Evolutionary conservation across 2,329 filamentous ascomycete species (phyloP).

Genomic region (Microdochium trichocladiopsis): DNA sequence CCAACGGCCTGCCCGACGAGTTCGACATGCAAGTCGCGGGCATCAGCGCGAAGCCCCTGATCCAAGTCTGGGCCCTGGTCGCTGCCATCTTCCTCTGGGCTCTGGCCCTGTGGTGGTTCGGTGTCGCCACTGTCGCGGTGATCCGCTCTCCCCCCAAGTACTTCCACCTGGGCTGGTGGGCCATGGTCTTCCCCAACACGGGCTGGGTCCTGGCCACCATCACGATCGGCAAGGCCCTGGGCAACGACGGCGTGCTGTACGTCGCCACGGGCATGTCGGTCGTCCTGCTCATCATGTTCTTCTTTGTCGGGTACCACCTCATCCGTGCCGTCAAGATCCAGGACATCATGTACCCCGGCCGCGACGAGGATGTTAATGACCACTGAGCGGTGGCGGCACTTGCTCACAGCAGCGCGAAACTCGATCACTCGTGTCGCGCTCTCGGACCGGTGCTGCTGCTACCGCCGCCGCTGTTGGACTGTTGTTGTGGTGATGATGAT

Average conservation of each 20-base stretch:
- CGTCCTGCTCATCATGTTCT: constrained; percentile 30
- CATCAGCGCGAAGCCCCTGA: constrained; percentile 32
- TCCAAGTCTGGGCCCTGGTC: constrained; percentile 39
- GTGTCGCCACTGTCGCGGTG: constrained; percentile 39
- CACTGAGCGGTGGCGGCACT: constrained; percentile 17
- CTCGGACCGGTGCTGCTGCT: no score
- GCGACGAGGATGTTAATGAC: constrained; percentile 46
- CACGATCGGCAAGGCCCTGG: constrained; percentile 40
- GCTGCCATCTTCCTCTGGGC: constrained; percentile 57
- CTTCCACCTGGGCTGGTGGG: constrained; percentile 59
- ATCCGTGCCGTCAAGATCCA: constrained; percentile 39
- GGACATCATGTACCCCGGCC: constrained; percentile 48
- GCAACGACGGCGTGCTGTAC: constrained; percentile 36
- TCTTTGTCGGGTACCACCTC: constrained; percentile 35
- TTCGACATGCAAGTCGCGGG: constrained; percentile 36
- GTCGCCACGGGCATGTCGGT: constrained; percentile 43
- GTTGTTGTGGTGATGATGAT: neutral
- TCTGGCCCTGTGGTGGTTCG: constrained; percentile 52
- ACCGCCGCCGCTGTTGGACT: neutral
- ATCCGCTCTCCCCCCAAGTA: constrained; percentile 35
- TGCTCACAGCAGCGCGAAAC: no score
- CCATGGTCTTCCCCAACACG: constrained; percentile 55
- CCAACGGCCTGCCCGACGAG: constrained; percentile 42
- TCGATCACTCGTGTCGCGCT: no score
- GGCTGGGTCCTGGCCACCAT: constrained; percentile 53